Evolutionary conservation across 352 stramenopile species (phyloP).

Genomic region (Globisporangium radiosum): DNA sequence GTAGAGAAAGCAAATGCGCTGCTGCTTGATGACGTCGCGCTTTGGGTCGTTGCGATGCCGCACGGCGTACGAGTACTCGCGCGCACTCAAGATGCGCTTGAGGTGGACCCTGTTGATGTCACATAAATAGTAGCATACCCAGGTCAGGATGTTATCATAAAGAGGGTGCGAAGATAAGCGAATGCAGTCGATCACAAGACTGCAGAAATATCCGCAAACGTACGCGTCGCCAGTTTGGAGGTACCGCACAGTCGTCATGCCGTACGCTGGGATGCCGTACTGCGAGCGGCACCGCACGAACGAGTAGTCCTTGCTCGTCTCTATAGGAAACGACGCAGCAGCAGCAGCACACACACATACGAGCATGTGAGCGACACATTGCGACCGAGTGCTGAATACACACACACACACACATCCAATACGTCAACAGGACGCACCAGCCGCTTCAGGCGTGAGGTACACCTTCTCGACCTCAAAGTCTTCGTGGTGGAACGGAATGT

Average conservation of each 20-base stretch:
- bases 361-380: background rate
- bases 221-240: constrained; percentile 73
- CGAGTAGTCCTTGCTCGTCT: constrained; percentile 79
- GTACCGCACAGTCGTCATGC: constrained; percentile 83
- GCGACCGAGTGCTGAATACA: background rate
- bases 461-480: constrained; percentile 86
- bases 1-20: constrained; percentile 84
- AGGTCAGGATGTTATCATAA: background rate
- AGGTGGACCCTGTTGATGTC: constrained; percentile 49
- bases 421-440: constrained; percentile 19
- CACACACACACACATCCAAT: background rate
- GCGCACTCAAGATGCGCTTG: constrained; percentile 76
- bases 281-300: constrained; percentile 83
- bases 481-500: constrained; percentile 76
- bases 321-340: constrained; percentile 11
- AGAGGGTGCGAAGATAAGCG: too few species aligned
- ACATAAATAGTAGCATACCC: background rate
- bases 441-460: constrained; percentile 69
- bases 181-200: too few species aligned
- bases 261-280: constrained; percentile 77
- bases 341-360: too few species aligned
- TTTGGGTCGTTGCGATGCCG: constrained; percentile 59
- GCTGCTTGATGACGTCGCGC: constrained; percentile 82
- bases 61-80: constrained; percentile 82
- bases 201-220: constrained; percentile 2